Percentiles rank a stretch among this genome's conserved stretches.
phyloP scores from a whole-genome alignment of 1,284 basidiomycete species.

The Cystobasidiaceae sp. region DNA sequence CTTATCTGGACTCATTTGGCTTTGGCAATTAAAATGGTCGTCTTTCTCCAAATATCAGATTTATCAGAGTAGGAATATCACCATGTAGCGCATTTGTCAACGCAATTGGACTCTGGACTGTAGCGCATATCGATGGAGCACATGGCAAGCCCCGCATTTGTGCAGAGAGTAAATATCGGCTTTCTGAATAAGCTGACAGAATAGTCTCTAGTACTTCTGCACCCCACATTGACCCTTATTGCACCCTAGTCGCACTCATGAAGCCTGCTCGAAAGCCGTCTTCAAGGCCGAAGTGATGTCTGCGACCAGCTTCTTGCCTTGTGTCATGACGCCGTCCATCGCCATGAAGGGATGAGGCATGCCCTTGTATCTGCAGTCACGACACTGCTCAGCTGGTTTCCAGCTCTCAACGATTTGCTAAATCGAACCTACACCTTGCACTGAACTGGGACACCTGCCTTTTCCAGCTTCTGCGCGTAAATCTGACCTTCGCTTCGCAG shows the following conservation, averaged over 20 bases:
- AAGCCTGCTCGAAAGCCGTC: background rate
- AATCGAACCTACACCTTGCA: background rate
- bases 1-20: background rate
- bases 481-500: constrained; percentile 61
- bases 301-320: constrained; percentile 4
- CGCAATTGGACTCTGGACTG: too few relatives aligned
- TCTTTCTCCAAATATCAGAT: too few relatives aligned
- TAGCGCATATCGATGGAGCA: too few relatives aligned
- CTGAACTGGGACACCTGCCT: constrained; percentile 51
- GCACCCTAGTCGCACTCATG: background rate
- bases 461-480: constrained; percentile 59
- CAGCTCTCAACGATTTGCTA: background rate
- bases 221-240: background rate
- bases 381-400: background rate
- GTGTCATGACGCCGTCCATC: constrained; percentile 10
- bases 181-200: too few relatives aligned
- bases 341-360: constrained; percentile 28
- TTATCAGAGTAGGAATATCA: too few relatives aligned
- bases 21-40: background rate
- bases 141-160: too few relatives aligned
- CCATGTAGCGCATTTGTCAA: too few relatives aligned
- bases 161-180: too few relatives aligned
- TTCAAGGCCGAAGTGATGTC: constrained; percentile 7
- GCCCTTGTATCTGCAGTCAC: constrained; percentile 17
- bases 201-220: too few relatives aligned